These are phyloP conservation scores for Maudiozyma humilis DNA, from an alignment of 1,139 yeast species.

Conservation along the genomic window DNA sequence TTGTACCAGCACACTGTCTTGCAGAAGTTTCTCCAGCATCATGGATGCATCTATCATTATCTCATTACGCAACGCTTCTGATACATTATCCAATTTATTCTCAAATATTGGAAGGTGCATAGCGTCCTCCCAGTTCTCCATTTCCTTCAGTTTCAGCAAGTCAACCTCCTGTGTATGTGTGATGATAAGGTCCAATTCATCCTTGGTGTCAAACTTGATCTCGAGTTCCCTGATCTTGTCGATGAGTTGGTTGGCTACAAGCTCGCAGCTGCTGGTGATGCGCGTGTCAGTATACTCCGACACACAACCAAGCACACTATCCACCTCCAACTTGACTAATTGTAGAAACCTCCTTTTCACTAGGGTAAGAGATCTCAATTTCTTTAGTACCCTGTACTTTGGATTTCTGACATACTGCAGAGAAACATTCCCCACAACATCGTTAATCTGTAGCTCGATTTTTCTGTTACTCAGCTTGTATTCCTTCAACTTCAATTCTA, in stretches of 20 bases:
- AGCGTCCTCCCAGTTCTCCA: slow-evolving; percentile 46
- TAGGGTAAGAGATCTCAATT: slow-evolving; percentile 36
- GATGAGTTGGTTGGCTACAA: slow-evolving; percentile 21
- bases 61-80: slow-evolving; percentile 44
- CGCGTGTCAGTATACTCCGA: slow-evolving; percentile 13
- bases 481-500: slow-evolving; percentile 34
- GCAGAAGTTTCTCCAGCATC: slow-evolving; percentile 35
- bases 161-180: slow-evolving; percentile 38
- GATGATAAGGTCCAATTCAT: slow-evolving; percentile 44
- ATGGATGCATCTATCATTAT: slow-evolving; percentile 49
- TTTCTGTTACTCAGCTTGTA: slow-evolving; percentile 32
- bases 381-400: slow-evolving; percentile 41
- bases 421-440: slow-evolving; percentile 35
- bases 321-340: slow-evolving; percentile 37
- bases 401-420: slow-evolving; percentile 39
- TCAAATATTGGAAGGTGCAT: slow-evolving; percentile 38
- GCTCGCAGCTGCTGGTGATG: slow-evolving; percentile 12
- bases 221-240: slow-evolving; percentile 46
- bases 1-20: slow-evolving; percentile 17
- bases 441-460: slow-evolving; percentile 36
- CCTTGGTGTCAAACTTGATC: slow-evolving; percentile 39
- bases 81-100: slow-evolving; percentile 36
- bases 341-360: slow-evolving; percentile 52
- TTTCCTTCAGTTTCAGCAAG: slow-evolving; percentile 39
- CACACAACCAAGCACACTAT: slow-evolving; percentile 22